phyloP scores from a whole-genome alignment of 108 stramenopile genomes.

The Aurantiochytrium sp. region DNA sequence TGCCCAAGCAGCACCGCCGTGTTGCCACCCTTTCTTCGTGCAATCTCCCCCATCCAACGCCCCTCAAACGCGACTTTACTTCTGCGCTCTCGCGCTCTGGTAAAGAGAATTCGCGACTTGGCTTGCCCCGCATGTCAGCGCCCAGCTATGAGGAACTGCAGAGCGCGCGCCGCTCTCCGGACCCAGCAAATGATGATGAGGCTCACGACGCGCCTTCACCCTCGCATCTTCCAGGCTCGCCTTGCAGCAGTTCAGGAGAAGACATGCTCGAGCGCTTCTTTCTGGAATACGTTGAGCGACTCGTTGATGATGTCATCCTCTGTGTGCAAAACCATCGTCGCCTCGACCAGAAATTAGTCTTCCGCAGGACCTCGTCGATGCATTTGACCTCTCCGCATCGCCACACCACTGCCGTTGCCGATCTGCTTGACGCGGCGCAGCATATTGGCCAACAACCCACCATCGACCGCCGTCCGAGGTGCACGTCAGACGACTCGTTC shows the following conservation, averaged over 20 bases:
- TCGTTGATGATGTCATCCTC: not conserved
- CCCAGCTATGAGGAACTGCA: not conserved
- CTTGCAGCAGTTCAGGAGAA: too few species aligned
- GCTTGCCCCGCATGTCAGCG: not conserved
- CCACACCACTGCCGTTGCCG: not conserved
- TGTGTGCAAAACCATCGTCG: not conserved
- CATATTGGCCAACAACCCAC: not conserved
- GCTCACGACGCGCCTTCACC: too few species aligned
- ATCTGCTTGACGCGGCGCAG: not conserved
- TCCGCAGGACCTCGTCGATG: not conserved
- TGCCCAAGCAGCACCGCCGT: not conserved
- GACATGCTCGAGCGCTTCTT: not conserved
- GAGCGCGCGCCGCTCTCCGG: not conserved
- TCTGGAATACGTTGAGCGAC: not conserved
- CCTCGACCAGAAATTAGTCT: not conserved
- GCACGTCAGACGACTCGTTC: not conserved
- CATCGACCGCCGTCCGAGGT: not conserved
- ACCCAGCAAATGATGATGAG: too few species aligned
- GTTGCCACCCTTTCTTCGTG: not conserved
- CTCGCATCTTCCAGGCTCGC: too few species aligned
- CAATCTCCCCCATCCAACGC: not conserved
- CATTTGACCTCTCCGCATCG: not conserved
- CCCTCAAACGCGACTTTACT: not conserved
- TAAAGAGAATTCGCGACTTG: not conserved
- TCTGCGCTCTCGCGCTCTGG: not conserved